Evolutionary conservation across 495 filamentous ascomycete genomes (phyloP).

Genomic region (Trichocladium uniseriatum): DNA sequence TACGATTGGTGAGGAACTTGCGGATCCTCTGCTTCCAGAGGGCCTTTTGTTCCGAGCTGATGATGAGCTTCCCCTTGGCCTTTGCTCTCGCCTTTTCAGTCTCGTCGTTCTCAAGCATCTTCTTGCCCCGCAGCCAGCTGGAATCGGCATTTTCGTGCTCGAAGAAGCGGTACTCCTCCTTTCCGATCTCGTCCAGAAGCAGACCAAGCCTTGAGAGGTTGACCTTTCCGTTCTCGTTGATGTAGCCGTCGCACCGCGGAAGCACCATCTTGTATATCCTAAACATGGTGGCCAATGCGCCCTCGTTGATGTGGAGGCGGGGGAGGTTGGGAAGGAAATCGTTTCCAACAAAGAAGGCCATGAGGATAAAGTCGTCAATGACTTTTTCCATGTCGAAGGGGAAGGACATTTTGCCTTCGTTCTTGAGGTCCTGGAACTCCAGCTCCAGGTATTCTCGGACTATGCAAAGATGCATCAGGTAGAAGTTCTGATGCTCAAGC

Average conservation of each 20-base stretch:
- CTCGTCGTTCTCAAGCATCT: conserved; percentile 45
- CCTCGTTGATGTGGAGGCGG: conserved; percentile 96
- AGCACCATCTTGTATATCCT: conserved; percentile 88
- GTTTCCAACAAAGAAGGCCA: conserved; percentile 99
- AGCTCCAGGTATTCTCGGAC: conserved; percentile 94
- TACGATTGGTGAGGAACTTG: conserved; percentile 61
- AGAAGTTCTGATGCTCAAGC: conserved; percentile 98
- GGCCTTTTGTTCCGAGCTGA: conserved; percentile 73
- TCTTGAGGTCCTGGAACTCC: conserved; percentile 89
- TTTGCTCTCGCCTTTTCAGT: conserved; percentile 41
- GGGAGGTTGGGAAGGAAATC: conserved; percentile 97
- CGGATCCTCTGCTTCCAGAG: conserved; percentile 70
- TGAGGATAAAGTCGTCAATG: conserved; percentile 98
- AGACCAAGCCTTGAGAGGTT: conserved; percentile 69
- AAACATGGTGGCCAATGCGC: conserved; percentile 92
- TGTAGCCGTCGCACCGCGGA: conserved; percentile 83
- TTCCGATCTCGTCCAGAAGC: conserved; percentile 67
- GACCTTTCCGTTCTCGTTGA: conserved; percentile 90
- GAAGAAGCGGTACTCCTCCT: conserved; percentile 85
- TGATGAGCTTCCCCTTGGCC: conserved; percentile 54
- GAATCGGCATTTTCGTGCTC: conserved; percentile 82
- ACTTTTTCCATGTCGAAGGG: conserved; percentile 90
- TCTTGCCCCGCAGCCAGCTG: conserved; percentile 84
- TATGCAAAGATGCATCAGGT: conserved; percentile 91
- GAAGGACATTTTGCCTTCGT: conserved; percentile 64